phyloP scores from a whole-genome alignment of 495 filamentous ascomycete genomes.

The Xylaria grammica region DNA sequence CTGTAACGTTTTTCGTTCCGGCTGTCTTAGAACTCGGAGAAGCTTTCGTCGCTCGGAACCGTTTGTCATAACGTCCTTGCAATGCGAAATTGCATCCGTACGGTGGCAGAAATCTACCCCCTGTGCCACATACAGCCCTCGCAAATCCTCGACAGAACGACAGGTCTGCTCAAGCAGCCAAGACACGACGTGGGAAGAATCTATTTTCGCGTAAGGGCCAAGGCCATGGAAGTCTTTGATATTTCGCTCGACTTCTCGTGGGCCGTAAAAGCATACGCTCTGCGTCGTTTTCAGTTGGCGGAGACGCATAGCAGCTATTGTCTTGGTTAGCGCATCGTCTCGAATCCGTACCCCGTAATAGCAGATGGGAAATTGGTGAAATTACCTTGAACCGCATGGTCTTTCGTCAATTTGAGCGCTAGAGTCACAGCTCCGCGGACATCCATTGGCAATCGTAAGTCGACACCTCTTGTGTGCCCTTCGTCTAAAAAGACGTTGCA shows the following conservation, averaged over 20 bases:
- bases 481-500: conserved; percentile 45
- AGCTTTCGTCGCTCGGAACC: conserved; percentile 23
- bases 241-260: conserved; percentile 53
- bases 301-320: conserved; percentile 34
- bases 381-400: conserved; percentile 52
- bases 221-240: conserved; percentile 41
- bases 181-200: conserved; percentile 39
- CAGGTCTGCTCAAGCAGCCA: conserved; percentile 71
- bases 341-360: neutral
- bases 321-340: neutral
- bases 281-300: conserved; percentile 45
- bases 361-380: neutral
- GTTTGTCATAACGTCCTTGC: conserved; percentile 28
- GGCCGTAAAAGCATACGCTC: conserved; percentile 44
- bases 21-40: conserved; percentile 35
- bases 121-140: conserved; percentile 61
- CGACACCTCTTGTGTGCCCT: conserved; percentile 57
- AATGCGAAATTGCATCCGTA: conserved; percentile 35
- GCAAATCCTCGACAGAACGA: conserved; percentile 56
- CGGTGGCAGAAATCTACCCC: conserved; percentile 61
- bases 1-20: conserved; percentile 44
- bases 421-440: conserved; percentile 55
- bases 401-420: conserved; percentile 53
- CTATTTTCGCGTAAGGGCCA: conserved; percentile 1
- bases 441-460: conserved; percentile 49